phyloP scores from a whole-genome alignment of 202 grass and related monocot genomes.

The Setaria italica region DNA sequence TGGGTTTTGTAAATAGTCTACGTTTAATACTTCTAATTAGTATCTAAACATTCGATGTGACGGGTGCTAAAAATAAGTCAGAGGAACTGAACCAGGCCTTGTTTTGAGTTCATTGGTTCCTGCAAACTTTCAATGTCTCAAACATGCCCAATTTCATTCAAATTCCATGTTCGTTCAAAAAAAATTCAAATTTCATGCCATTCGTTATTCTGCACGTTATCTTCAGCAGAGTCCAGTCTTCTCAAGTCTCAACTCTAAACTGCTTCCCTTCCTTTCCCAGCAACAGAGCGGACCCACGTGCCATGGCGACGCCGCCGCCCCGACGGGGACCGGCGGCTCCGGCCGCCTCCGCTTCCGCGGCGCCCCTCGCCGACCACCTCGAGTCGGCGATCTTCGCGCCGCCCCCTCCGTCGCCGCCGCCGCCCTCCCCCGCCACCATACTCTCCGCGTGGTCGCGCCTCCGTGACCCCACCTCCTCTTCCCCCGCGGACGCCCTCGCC shows the following conservation, averaged over 20 bases:
- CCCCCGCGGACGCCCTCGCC: slow-evolving; percentile 44
- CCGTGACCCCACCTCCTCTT: slow-evolving; percentile 39
- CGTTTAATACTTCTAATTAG: too few species aligned
- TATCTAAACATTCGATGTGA: too few species aligned
- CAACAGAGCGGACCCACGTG: background rate
- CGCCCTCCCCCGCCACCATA: slow-evolving; percentile 44
- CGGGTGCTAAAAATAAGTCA: too few species aligned
- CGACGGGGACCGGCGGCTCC: background rate
- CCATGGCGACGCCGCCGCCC: slow-evolving; percentile 41
- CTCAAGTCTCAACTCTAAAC: background rate
- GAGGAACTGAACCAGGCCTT: too few species aligned
- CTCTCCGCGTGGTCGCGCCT: slow-evolving; percentile 60
- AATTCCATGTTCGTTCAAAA: too few species aligned
- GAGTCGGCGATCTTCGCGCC: slow-evolving; percentile 47
- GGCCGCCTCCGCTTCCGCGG: background rate
- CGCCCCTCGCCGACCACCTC: slow-evolving; percentile 43
- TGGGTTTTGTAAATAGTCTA: too few species aligned
- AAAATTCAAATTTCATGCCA: too few species aligned
- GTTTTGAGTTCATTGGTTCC: too few species aligned
- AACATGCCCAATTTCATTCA: background rate
- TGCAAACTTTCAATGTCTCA: too few species aligned
- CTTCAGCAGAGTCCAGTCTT: background rate
- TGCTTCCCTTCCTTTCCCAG: background rate
- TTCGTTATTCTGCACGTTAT: background rate
- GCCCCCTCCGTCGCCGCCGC: background rate